Evolutionary conservation across 2,329 filamentous ascomycete genomes (phyloP), one percentile per base, ranked within the genome.

Genomic region (Fusarium sp.): DNA sequence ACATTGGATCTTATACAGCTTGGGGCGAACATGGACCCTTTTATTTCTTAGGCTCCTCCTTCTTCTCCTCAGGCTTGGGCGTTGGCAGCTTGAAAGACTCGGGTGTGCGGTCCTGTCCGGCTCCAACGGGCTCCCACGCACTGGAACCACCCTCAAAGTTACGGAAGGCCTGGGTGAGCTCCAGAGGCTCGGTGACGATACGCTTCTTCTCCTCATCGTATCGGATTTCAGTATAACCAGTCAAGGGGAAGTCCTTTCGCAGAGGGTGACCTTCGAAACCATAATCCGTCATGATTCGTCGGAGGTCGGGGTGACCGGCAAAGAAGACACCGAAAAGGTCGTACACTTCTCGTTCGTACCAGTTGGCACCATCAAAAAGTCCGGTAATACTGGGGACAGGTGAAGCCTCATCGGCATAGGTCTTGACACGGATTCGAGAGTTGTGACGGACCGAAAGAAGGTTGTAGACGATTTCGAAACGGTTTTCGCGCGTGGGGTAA

Each of bases 171-270:
- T 99, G 96, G 19, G 96, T 98, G 83, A 99, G 89, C 86, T 99
- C 96, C 55, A 99, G 87, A 44, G 97, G 96, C 87, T 99, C 97
- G 37, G 97, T 95, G 69, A 99, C 95, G 80, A 99, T 98, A 71
- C 96, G 91, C 91, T 99, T 99, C 93, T 98, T 99, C 89, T 99
- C 97, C 85, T 99, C 96, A 77, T 99, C 96, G 81, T 97, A 99
- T 80, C 96, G 90, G 76, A 99, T 92, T 86, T 99, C 97, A 38
- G 96, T 99, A 86, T 99, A 99, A 52, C 96, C 96, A 5, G 96
- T 98, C 82, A 99, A 85, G 27, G 96, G 96, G 86, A 99, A 99
- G 82, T 99, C 96, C 86, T 99, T 99, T 80, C 97, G 90, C 80
- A 99, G 86, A 45, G 96, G 96, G 85, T 99, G 96, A 59, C 96